phyloP scores from a whole-genome alignment of 2,329 filamentous ascomycete species.

The Pyricularia pennisetigena region DNA sequence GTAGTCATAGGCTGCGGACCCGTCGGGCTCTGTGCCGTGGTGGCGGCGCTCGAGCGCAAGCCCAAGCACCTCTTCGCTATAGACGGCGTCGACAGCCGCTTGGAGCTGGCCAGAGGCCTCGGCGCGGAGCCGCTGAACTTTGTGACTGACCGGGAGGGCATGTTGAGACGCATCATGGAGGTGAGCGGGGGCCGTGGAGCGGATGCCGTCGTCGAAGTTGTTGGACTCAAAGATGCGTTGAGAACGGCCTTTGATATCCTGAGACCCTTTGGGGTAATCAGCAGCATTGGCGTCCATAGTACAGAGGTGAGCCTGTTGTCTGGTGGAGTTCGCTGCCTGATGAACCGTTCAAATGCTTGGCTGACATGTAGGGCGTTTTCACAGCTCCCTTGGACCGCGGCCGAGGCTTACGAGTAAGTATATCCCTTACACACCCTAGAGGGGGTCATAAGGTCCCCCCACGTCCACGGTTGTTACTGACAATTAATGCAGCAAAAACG shows the following conservation, averaged over 20 bases:
- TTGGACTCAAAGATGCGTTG: conserved; percentile 59
- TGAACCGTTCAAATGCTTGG: neutral
- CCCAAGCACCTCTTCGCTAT: conserved; percentile 71
- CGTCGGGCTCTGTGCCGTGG: conserved; percentile 74
- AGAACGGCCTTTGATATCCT: conserved; percentile 62
- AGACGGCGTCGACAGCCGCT: conserved; percentile 64
- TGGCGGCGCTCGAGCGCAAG: conserved; percentile 65
- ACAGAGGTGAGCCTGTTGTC: conserved; percentile 41
- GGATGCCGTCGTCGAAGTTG: conserved; percentile 75
- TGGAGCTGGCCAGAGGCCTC: conserved; percentile 61
- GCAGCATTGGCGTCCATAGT: conserved; percentile 69
- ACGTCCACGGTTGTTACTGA: neutral
- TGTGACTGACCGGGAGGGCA: conserved; percentile 50
- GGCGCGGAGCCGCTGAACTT: conserved; percentile 83
- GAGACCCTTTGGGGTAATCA: conserved; percentile 63
- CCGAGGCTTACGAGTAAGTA: conserved; percentile 47
- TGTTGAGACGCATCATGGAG: conserved; percentile 61
- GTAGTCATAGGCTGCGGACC: conserved; percentile 80
- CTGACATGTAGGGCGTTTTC: conserved; percentile 10
- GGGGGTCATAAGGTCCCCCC: neutral
- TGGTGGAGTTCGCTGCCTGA: conserved; percentile 9
- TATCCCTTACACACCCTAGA: neutral
- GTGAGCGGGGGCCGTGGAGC: conserved; percentile 73
- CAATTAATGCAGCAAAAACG: conserved; percentile 47
- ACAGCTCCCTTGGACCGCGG: conserved; percentile 57